Evolutionary conservation across 495 filamentous ascomycete species (phyloP).

Genomic region (Penicillium silybi): DNA sequence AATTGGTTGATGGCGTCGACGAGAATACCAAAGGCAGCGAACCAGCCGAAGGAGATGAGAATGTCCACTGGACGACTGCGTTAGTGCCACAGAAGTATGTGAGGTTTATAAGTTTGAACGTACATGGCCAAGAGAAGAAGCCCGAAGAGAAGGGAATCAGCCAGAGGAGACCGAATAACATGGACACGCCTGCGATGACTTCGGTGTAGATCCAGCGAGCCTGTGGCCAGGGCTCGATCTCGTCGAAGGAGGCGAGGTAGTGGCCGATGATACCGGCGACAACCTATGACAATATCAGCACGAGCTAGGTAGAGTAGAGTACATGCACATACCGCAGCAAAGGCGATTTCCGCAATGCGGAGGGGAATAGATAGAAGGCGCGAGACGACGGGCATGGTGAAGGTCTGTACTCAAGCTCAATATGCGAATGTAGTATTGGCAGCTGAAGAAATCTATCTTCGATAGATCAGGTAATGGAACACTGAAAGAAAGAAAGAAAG

Average conservation of each 20-base stretch:
- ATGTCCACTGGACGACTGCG: slow-evolving; percentile 44
- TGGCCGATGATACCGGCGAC: slow-evolving; percentile 56
- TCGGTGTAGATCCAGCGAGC: slow-evolving; percentile 58
- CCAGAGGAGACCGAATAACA: slow-evolving; percentile 51
- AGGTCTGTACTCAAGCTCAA: neutral
- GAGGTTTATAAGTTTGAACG: slow-evolving; percentile 4
- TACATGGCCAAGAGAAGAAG: slow-evolving; percentile 45
- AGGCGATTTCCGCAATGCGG: slow-evolving; percentile 41
- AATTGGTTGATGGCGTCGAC: slow-evolving; percentile 50
- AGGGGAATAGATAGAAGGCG: slow-evolving; percentile 50
- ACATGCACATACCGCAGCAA: slow-evolving; percentile 34
- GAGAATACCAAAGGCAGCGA: slow-evolving; percentile 58
- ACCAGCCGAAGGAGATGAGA: slow-evolving; percentile 58
- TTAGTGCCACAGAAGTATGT: neutral
- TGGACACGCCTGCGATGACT: slow-evolving; percentile 52
- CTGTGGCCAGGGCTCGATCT: slow-evolving; percentile 35
- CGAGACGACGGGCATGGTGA: slow-evolving; percentile 46
- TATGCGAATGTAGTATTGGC: neutral
- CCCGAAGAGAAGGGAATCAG: slow-evolving; percentile 50
- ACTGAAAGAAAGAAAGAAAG: neutral
- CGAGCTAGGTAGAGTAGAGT: neutral
- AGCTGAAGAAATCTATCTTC: neutral
- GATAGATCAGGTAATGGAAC: neutral
- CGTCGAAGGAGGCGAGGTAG: slow-evolving; percentile 41
- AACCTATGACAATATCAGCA: slow-evolving; percentile 25